These are phyloP conservation scores for Cucurbita moschata DNA, from an alignment of 306 rosid genomes.

Conservation along the genomic window DNA sequence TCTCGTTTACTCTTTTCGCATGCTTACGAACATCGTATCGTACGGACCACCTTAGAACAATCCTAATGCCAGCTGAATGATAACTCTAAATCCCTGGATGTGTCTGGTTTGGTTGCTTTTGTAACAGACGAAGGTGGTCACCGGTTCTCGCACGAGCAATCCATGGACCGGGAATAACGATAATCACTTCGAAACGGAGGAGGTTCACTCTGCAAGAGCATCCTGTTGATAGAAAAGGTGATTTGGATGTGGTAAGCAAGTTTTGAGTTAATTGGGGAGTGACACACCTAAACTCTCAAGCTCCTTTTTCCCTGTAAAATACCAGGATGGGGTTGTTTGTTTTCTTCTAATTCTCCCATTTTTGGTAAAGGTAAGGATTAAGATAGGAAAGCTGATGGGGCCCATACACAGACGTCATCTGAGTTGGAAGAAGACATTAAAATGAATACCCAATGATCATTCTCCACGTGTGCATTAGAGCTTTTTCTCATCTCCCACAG, in stretches of 20 bases:
- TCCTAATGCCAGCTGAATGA: neutral
- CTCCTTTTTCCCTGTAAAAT: slow-evolving; percentile 22
- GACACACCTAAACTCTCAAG: slow-evolving; percentile 9
- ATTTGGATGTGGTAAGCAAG: slow-evolving; percentile 1
- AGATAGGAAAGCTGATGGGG: slow-evolving; percentile 26
- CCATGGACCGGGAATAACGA: slow-evolving; percentile 31
- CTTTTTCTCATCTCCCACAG: no score
- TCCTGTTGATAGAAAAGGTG: neutral
- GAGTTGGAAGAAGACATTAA: neutral
- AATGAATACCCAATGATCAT: neutral
- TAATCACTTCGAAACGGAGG: neutral
- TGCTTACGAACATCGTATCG: neutral
- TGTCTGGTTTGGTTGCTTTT: slow-evolving; percentile 13
- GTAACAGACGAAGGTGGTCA: slow-evolving; percentile 43
- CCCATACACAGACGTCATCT: neutral
- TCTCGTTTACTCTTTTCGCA: neutral
- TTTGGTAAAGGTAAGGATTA: slow-evolving; percentile 17
- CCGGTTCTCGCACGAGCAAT: slow-evolving; percentile 35
- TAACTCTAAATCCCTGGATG: neutral
- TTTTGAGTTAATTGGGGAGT: slow-evolving; percentile 11
- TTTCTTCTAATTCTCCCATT: slow-evolving; percentile 9
- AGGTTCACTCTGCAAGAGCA: slow-evolving; percentile 1
- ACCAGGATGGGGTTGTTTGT: slow-evolving; percentile 25
- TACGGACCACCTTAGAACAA: neutral
- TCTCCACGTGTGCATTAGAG: no score